A percentile compares a stretch with the other conserved stretches of the same genome.
phyloP scores from a whole-genome alignment of 768 basidiomycete genomes.

The Suillus tomentosus region DNA sequence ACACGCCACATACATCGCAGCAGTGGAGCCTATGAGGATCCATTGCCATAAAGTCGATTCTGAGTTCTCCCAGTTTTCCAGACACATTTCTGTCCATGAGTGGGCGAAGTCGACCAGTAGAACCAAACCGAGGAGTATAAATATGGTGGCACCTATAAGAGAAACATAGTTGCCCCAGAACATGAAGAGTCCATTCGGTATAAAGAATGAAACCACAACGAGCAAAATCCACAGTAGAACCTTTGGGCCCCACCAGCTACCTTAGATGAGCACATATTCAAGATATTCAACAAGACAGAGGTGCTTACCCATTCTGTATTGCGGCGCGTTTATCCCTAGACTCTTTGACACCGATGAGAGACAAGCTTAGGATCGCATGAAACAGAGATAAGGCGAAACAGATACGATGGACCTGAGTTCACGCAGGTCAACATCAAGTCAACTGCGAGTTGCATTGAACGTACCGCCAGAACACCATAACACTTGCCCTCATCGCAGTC shows the following conservation, averaged over 20 bases:
- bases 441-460: conserved; percentile 31
- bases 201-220: conserved; percentile 83
- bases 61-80: conserved; percentile 92
- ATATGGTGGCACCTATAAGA: conserved; percentile 88
- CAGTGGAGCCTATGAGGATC: conserved; percentile 91
- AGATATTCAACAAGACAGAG: conserved; percentile 10
- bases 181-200: conserved; percentile 97
- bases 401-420: conserved; percentile 81
- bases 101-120: conserved; percentile 99
- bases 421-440: conserved; percentile 11
- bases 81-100: conserved; percentile 96
- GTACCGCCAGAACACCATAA: conserved; percentile 92
- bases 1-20: conserved; percentile 81
- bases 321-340: conserved; percentile 92
- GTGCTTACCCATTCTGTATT: conserved; percentile 89
- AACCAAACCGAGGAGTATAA: conserved; percentile 96
- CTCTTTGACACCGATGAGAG: conserved; percentile 84
- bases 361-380: conserved; percentile 77
- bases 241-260: conserved; percentile 99
- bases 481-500: conserved; percentile 91
- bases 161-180: conserved; percentile 96
- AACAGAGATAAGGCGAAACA: conserved; percentile 93
- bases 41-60: conserved; percentile 94
- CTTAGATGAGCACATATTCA: conserved; percentile 19
- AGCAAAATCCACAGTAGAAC: conserved; percentile 87